Base-by-base conservation (phyloP, 805 yeast species). In the Spathaspora girioi region DNA sequence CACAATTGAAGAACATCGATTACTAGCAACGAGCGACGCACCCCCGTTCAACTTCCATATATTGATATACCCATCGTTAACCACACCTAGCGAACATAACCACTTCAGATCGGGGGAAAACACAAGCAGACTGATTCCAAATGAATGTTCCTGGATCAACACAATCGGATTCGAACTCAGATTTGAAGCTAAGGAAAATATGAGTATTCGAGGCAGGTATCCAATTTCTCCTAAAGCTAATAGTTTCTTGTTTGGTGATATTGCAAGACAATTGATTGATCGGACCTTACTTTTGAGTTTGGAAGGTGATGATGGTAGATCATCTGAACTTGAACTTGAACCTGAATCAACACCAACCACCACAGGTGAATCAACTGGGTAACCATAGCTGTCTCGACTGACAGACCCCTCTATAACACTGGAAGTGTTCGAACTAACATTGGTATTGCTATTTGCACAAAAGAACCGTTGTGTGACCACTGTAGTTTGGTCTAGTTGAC, bases 171-270 rank as follows among this genome's bases (percentile, higher is more conserved):
- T 64, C 5, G 67, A 59, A 11, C 70, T 59, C 45, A 81, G 72
- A 54, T 76, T 76, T 14, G 76, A 70, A 0, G 84, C 83, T 14
- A 83, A 65, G 2, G 88, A 82, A 59, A 77, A 86, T 12, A 86
- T 57, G 18, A 84, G 65, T 1, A 87, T 74, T 17, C 91, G 69
- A 1, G 93, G 93, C 55, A 77, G 81, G 54, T 83, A 83, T 0
- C 92, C 92, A 0, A 76, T 64, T 60, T 87, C 93, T 2, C 93
- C 93, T 14, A 85, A 80, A 0, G 90, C 90, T 23, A 87, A 62
- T 4, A 81, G 56, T 44, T 65, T 71, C 38, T 70, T 74, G 59
- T 81, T 79, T 0, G 86, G 81, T 0, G 89, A 77, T 5, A 85
- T 66, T 2, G 83, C 79, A n/a, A 85, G 61, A 53, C 87, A 81